Evolutionary conservation across 306 rosid genomes (phyloP), one percentile per base, ranked within the genome.

Genomic region (Lathyrus tuberosus): DNA sequence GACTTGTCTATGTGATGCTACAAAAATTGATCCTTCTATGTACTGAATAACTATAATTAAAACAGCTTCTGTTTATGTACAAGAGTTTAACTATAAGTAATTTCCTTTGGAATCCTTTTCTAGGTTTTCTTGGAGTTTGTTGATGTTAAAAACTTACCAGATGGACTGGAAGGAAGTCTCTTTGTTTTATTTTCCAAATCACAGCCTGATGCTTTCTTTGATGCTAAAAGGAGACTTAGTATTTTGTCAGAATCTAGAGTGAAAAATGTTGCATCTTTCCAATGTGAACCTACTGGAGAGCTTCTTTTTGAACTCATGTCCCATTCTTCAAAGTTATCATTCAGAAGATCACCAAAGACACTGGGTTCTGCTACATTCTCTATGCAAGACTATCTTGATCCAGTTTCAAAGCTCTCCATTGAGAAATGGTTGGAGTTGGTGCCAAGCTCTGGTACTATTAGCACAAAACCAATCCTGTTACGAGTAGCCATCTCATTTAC

Each of bases 271-370:
- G 89, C 96, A 64, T 73, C 77, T 70, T 90, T 94, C 84, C 89
- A 80, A 68, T 90, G 97, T 71, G 96, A 94, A 86, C 88, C 97
- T 28, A 88, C 80, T 18, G 98, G 98, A 68, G 92, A 86, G 85
- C 92, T 94, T 33, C 71, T 46, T 43, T 88, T 94, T 75, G 97
- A 88, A 58, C 97, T 94, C 71, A 28, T 84, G 54, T 87, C 82
- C 41, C 65, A 67, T 59, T 80, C 86, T 76, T 88, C 90, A 78
- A 85, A 53, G 33, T 64, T 90, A 49, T 51, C 90, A 6, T 43
- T 83, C 74, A 78, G 79, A 76, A 81, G 78, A 79, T 66, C 96
- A 66, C 65, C 83, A 18, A 79, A 78, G 84, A 80, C 79, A 20
- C 74, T 90, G 65, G 97, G 92, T 38, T 80, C 92, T 62, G 71